Evolutionary conservation across 1,284 basidiomycete genomes (phyloP), one percentile per base, ranked within the genome.

Genomic region (Sporisorium reilianum): DNA sequence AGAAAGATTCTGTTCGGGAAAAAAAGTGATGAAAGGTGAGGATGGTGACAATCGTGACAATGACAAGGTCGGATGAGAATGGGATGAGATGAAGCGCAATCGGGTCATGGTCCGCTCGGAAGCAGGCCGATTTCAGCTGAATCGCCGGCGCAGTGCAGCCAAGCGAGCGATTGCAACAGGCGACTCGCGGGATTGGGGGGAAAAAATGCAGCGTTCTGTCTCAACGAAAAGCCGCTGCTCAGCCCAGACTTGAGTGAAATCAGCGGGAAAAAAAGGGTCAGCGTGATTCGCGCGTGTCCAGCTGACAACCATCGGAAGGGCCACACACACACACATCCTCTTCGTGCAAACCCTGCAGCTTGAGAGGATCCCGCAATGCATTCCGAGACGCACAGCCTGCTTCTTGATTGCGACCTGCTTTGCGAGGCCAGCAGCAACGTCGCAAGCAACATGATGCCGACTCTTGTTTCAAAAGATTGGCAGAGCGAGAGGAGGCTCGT

Each of bases 121-220:
- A 41, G 23, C 51, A 53, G 20, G 38, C 38, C 25, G 38, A 41
- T 53, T 41, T 25, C 11, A 42, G 52, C 41, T 44, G 52, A 54
- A 54, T 42, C 52, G 52, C 52, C 52, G 52, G 52, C 30, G 52
- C 52, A 44, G 51, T 8, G 36, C 18, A n/a, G 18, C 18, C 16
- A 38, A 38, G 36, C 36, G 36, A 38, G 38, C 38, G 16, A 41
- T 18, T n/a, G 16, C 5, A 5, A 38, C 16, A 38, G 36, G 32
- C 32, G 32, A 34, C 32, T 10, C 7, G 38, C n/a, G 38, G n/a
- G 18, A 41, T 6, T 18, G n/a, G n/a, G n/a, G n/a, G n/a, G 5
- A n/a, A 38, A n/a, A 38, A 38, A 38, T 38, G 36, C 36, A 38
- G 7, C 36, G 4, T 38, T n/a, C 38, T 20, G n/a, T n/a, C n/a